Evolutionary conservation across 495 filamentous ascomycete species (phyloP).

Genomic region (Penicillium bovifimosum): DNA sequence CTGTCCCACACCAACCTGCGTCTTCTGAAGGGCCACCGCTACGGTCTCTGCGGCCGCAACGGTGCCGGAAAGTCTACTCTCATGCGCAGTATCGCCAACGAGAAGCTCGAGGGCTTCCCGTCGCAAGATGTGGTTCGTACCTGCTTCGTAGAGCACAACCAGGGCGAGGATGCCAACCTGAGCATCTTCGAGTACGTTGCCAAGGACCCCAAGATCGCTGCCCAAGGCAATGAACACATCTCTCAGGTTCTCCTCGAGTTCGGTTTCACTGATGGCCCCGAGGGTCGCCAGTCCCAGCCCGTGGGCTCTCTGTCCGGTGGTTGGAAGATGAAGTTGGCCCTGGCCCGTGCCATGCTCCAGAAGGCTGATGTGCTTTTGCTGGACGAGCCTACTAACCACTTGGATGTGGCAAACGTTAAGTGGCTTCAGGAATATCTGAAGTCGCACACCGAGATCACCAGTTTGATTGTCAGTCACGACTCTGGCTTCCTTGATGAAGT

Average conservation of each 20-base stretch:
- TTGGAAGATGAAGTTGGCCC: conserved; percentile 99
- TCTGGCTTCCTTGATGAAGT: conserved; percentile 95
- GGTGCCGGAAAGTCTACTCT: conserved; percentile 97
- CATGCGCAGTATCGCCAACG: conserved; percentile 92
- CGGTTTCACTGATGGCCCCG: conserved; percentile 84
- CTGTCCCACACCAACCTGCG: conserved; percentile 94
- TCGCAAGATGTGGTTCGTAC: conserved; percentile 83
- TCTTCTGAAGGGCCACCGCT: conserved; percentile 91
- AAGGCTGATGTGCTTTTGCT: conserved; percentile 91
- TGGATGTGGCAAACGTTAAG: conserved; percentile 92
- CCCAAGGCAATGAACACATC: conserved; percentile 73
- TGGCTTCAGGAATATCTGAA: conserved; percentile 97
- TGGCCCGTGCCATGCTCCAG: conserved; percentile 95
- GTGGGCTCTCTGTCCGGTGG: conserved; percentile 97
- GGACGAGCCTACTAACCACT: conserved; percentile 98
- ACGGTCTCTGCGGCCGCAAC: conserved; percentile 94
- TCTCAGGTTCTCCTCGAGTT: conserved; percentile 79
- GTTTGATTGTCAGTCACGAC: conserved; percentile 96
- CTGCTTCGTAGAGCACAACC: conserved; percentile 98
- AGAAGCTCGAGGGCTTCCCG: conserved; percentile 96
- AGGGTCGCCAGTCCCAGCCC: conserved; percentile 77
- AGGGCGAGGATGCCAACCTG: conserved; percentile 92
- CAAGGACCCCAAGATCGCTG: conserved; percentile 74
- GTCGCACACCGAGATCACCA: conserved; percentile 92
- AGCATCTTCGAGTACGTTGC: conserved; percentile 87